A percentile compares a stretch with the other conserved stretches of the same genome.
Evolutionary conservation across 2,329 filamentous ascomycete genomes (phyloP).

Genomic region (Onygenales sp.): DNA sequence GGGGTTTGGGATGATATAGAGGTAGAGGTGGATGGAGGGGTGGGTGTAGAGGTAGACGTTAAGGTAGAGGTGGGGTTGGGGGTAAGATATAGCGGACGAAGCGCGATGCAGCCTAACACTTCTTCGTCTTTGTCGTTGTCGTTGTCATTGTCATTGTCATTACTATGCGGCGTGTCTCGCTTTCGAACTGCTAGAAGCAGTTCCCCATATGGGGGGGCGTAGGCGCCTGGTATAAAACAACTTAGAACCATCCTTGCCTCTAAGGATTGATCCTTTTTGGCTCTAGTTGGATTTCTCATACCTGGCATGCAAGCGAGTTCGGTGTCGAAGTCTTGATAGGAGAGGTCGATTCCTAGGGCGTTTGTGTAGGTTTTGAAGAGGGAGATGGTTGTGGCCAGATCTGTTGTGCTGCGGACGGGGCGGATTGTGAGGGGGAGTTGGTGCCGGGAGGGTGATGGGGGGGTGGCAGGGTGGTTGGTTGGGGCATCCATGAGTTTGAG

Average conservation of each 20-base stretch:
- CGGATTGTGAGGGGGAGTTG: conserved; percentile 4
- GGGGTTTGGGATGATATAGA: background rate
- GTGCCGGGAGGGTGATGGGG: too few relatives aligned
- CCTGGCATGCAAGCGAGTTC: conserved; percentile 47
- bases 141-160: background rate
- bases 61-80: background rate
- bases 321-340: conserved; percentile 46
- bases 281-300: conserved; percentile 34
- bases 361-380: conserved; percentile 35
- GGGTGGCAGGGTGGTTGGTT: too few relatives aligned
- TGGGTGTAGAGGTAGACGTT: conserved; percentile 3
- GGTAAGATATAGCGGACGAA: background rate
- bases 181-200: conserved; percentile 5
- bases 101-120: background rate
- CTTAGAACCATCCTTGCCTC: conserved; percentile 28
- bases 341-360: conserved; percentile 44
- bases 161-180: conserved; percentile 4
- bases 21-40: conserved; percentile 4
- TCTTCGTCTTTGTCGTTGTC: background rate
- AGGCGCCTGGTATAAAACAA: conserved; percentile 32
- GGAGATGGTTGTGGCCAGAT: conserved; percentile 3
- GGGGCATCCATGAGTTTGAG: too few relatives aligned
- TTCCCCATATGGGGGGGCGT: conserved; percentile 22
- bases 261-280: background rate
- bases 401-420: conserved; percentile 6